Evolutionary conservation across 2,329 filamentous ascomycete species (phyloP), one percentile per base, ranked within the genome.

Genomic region (Alternaria sp.): DNA sequence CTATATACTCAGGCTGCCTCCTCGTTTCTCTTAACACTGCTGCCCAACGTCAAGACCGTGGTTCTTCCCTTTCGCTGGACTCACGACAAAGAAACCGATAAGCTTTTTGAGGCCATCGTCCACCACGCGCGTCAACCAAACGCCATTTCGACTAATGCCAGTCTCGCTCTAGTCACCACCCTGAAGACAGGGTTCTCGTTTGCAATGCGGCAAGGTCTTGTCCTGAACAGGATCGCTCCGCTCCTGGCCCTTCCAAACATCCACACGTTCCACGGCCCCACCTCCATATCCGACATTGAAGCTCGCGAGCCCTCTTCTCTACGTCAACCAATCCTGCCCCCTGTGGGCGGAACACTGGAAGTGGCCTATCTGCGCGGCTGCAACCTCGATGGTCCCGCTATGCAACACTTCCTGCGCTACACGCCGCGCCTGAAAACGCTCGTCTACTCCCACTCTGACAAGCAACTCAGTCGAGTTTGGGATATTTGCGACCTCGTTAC

Each of bases 361-460:
- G 6, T 40, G 17, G 36, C 36, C 36, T 40, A 40, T 6, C 36
- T 40, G 36, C 36, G 36, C 9, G 36, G 36, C 36, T 40, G 36
- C 36, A 40, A 40, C 36, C 36, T 40, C n/a, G 36, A 40, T 40
- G 36, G 56, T 26, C 50, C 45, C 46, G 25, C 45, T 52, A 66
- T 66, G 56, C 26, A 57, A 63, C 50, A 66, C 63, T 66, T 66
- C 60, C 56, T 66, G 46, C 55, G 60, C 55, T 66, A 57, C 56
- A 66, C 63, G 59, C 63, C 63, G 60, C 56, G 63, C 45, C 56
- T 66, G 57, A 63, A 50, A 63, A 66, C 63, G 57, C 60, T 66
- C 51, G 56, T 63, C 50, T 66, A 66, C 56, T 66, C 63, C 11
- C 60, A 66, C 57, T 63, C 56, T 28, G 40, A 47, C 50, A 63